Evolutionary conservation across 805 yeast genomes (phyloP), one percentile per base, ranked within the genome.

Genomic region (Ogataea trehaloabstinens): DNA sequence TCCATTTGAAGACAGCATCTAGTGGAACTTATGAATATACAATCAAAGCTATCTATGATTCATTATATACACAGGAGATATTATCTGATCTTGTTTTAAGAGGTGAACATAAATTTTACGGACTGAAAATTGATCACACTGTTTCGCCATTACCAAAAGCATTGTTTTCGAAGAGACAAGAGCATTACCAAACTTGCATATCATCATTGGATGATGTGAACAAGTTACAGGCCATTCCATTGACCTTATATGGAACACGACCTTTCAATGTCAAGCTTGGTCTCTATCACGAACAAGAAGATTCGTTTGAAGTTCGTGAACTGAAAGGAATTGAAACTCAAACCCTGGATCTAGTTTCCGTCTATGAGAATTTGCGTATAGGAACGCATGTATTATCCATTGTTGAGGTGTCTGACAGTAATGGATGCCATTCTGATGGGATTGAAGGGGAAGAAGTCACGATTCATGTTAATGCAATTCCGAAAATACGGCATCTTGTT

Each of bases 381-480:
- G 98, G 97, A 2, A 76, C 77, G 27, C 90, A 87, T 55, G 51
- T 71, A 10, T 64, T 91, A 2, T 65, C 76, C 0, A 66, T 91
- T 19, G 67, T 67, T 19, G 73, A 73, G 41, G 68, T 90, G 11
- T 53, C 59, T 4, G 97, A 91, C 61, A 70, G 74, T 1, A 77
- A 78, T 50, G 93, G 90, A 0, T 91, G 98, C 60, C 45, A 56
- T 3, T 70, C 71, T 29, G 74, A 64, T 19, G 64, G 67, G 4
- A 64, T 76, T 40, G 56, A 59, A 2, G 45, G 52, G 15, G 65
- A 53, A 28, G 54, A 49, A 4, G 42, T 58, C 8, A 54, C 62
- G n/a, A 70, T 90, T 33, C 72, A 78, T 1, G 78, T 90, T 6
- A 80, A 91, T 2, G 90, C 85, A 49, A 80, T 81, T 7, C 96